phyloP scores from a whole-genome alignment of 192 early-diverging fungal species.

The Backusella luteola region DNA sequence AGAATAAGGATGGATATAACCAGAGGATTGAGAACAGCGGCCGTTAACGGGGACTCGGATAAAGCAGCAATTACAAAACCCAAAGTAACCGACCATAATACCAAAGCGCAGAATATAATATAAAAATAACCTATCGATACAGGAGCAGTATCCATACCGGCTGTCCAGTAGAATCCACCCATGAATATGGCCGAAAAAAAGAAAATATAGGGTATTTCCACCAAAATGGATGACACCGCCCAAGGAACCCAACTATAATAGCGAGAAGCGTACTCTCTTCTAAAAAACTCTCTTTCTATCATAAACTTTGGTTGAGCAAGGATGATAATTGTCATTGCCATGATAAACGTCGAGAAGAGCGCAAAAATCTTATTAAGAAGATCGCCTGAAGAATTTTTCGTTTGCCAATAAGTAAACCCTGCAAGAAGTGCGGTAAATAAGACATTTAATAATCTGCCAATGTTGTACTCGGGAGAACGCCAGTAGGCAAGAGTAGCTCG shows the following conservation, averaged over 20 bases:
- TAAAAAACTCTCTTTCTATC: constrained; percentile 62
- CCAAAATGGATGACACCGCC: constrained; percentile 55
- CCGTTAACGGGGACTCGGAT: constrained; percentile 53
- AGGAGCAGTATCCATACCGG: constrained; percentile 51
- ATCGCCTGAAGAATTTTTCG: constrained; percentile 52
- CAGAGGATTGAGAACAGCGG: constrained; percentile 65
- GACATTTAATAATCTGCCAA: constrained; percentile 61
- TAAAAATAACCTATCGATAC: constrained; percentile 62
- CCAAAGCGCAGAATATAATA: constrained; percentile 52
- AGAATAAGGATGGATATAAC: constrained; percentile 63
- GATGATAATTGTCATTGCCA: constrained; percentile 67
- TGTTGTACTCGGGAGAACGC: constrained; percentile 73
- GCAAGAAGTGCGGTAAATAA: constrained; percentile 56
- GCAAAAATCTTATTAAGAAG: constrained; percentile 68
- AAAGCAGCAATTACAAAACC: constrained; percentile 71
- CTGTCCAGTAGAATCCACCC: constrained; percentile 70
- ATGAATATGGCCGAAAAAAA: constrained; percentile 63
- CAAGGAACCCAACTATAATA: constrained; percentile 71
- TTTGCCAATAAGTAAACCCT: constrained; percentile 72
- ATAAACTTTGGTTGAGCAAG: constrained; percentile 66
- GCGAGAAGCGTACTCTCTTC: constrained; percentile 63
- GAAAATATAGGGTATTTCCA: constrained; percentile 69
- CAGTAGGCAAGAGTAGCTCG: constrained; percentile 69
- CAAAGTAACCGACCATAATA: constrained; percentile 64
- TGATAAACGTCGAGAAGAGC: constrained; percentile 65